phyloP scores from a whole-genome alignment of 2,329 filamentous ascomycete genomes.

The Dactylellina drechsleri region DNA sequence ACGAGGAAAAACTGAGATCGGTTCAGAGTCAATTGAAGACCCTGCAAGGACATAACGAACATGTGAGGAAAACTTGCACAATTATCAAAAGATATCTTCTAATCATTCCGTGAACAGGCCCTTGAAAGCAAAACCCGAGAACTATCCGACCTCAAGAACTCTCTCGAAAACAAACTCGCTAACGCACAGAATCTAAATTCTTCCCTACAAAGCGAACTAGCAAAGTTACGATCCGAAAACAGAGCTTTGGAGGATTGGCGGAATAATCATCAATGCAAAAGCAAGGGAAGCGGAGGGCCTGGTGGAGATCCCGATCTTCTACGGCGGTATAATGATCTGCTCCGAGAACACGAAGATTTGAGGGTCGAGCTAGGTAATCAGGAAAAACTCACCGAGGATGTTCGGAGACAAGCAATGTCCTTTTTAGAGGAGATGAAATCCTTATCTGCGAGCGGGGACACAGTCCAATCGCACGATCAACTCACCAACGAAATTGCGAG shows the following conservation, averaged over 20 bases:
- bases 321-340: conserved; percentile 69
- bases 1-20: conserved; percentile 63
- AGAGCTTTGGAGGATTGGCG: conserved; percentile 68
- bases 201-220: conserved; percentile 81
- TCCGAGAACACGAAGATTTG: conserved; percentile 73
- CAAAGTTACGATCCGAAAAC: conserved; percentile 76
- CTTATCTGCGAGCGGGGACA: conserved; percentile 80
- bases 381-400: conserved; percentile 80
- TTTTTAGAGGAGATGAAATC: conserved; percentile 90
- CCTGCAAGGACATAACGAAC: conserved; percentile 36
- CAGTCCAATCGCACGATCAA: conserved; percentile 82
- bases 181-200: conserved; percentile 81
- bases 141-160: conserved; percentile 72
- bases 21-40: conserved; percentile 26
- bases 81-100: conserved; percentile 1
- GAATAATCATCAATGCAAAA: conserved; percentile 52
- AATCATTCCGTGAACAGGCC: conserved; percentile 9
- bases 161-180: conserved; percentile 77
- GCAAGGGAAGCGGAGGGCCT: conserved; percentile 36
- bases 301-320: conserved; percentile 68
- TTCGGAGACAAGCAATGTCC: conserved; percentile 81
- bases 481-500: conserved; percentile 78
- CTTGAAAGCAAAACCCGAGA: conserved; percentile 62
- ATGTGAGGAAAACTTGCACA: conserved; percentile 23
- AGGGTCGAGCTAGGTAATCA: conserved; percentile 76